Percentiles rank a stretch among this genome's conserved stretches.
These are phyloP conservation scores for Bipolaris zeicola DNA, from an alignment of 2,329 filamentous ascomycete genomes.

Conservation along the genomic window DNA sequence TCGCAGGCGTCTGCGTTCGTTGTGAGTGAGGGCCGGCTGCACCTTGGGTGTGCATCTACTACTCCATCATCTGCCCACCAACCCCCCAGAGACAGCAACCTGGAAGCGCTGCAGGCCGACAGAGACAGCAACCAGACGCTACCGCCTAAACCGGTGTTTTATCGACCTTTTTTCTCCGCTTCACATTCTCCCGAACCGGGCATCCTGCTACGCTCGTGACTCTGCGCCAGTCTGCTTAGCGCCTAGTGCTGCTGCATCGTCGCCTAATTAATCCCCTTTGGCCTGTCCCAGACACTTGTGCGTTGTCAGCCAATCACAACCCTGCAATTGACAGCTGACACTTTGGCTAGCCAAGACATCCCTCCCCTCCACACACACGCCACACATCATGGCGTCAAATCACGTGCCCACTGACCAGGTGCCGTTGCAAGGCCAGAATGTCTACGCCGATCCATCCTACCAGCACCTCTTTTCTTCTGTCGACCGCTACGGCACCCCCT, in stretches of 20 bases:
- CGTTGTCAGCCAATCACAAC: constrained; percentile 38
- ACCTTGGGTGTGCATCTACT: constrained; percentile 21
- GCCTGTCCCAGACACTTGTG: constrained; percentile 27
- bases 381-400: constrained; percentile 42
- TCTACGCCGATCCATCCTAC: constrained; percentile 42
- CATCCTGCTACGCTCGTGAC: constrained; percentile 35
- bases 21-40: constrained; percentile 19
- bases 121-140: constrained; percentile 29
- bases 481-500: constrained; percentile 39
- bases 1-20: constrained; percentile 22
- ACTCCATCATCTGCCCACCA: constrained; percentile 5
- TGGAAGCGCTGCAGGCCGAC: constrained; percentile 14
- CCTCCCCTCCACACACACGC: constrained; percentile 1
- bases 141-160: constrained; percentile 40
- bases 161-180: constrained; percentile 36
- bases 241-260: constrained; percentile 41
- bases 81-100: constrained; percentile 20
- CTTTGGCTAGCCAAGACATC: constrained; percentile 18
- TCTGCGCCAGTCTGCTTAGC: constrained; percentile 38
- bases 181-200: constrained; percentile 31
- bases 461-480: constrained; percentile 35
- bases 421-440: constrained; percentile 38
- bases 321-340: constrained; percentile 19
- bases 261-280: constrained; percentile 36
- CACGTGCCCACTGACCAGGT: constrained; percentile 46